Evolutionary conservation across 345 rosid species (phyloP), one percentile per base, ranked within the genome.

Genomic region (Limnanthes douglasii): DNA sequence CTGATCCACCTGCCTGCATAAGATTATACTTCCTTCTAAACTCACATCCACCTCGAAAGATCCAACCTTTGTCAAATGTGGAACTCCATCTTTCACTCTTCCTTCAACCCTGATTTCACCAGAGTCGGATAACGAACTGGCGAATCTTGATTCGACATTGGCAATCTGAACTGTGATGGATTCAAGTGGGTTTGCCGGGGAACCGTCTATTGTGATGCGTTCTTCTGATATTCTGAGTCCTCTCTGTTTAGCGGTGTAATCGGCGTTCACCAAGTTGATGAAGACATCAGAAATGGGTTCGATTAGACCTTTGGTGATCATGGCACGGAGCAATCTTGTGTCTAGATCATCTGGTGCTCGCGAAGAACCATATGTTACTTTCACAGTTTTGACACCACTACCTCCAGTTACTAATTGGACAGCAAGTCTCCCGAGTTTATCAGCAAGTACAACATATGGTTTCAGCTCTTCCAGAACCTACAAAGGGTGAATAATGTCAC

Each of bases 361-460:
- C 13, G 83, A 52, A 27, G 95, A 72, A 28, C 86, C 79, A 35
- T 84, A 84, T 5, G 84, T 59, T 31, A 84, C 73, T 66, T 69
- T 78, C 50, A 70, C 83, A 14, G 59, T 47, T 39, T 84, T 78
- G 52, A 78, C 86, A 15, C 95, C 95, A 21, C 84, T 75, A 51
- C 95, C 95, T 51, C 95, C 86, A 0, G 75, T 67, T 31, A 73
- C 95, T 9, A 84, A 44, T 49, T 84, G 95, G 27, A 84, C 93
- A 5, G 84, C 95, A 11, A 81, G 45, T 46, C 88, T 72, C 20
- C 94, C 85, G 8, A 73, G 69, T 57, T 77, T 67, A 64, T 84
- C 84, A 15, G 84, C 69, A 14, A 78, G 86, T 31, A 51, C 47
- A 34, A 84, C 93, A 51, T 34, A 84, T 36, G 95, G 93, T 49